Conservation (phyloP, 2,329 filamentous ascomycete species). For the Ascochyta viciae-villosae region DNA sequence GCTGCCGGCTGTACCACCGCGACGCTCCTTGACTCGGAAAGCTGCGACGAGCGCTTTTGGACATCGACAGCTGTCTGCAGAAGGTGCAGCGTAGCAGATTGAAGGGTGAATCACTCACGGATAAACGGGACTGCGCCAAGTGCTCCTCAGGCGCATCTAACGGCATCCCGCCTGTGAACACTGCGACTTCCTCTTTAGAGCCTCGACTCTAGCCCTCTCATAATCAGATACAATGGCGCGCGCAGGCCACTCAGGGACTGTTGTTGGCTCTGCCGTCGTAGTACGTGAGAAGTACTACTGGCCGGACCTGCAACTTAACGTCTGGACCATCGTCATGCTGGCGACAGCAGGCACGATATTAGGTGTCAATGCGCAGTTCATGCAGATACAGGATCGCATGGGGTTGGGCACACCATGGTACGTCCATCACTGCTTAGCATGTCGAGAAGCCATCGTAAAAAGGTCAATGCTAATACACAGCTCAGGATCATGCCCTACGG, state of each 20-base stretch:
- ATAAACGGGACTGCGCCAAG: slow-evolving; percentile 14
- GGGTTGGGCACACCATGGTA: slow-evolving; percentile 67
- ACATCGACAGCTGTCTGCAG: neutral
- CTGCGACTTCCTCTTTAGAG: neutral
- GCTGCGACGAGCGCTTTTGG: neutral
- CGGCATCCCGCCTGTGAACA: neutral
- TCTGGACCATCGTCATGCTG: slow-evolving; percentile 70
- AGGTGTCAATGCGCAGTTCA: slow-evolving; percentile 67
- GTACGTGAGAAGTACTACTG: slow-evolving; percentile 65
- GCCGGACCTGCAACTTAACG: slow-evolving; percentile 69
- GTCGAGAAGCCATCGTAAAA: neutral
- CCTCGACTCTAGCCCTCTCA: neutral
- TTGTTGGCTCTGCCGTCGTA: slow-evolving; percentile 50
- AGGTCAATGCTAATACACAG: neutral
- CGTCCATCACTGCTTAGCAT: slow-evolving; percentile 17
- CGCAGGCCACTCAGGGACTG: slow-evolving; percentile 39
- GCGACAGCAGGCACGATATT: slow-evolving; percentile 64
- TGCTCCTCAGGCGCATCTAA: slow-evolving; percentile 11
- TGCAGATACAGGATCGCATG: slow-evolving; percentile 64
- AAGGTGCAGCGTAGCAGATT: neutral
- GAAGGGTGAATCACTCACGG: neutral
- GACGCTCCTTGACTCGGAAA: slow-evolving; percentile 1
- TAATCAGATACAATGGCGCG: slow-evolving; percentile 43
- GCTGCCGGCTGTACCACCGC: slow-evolving; percentile 1
- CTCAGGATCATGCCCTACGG: slow-evolving; percentile 70